Base-by-base conservation (phyloP, 2,329 filamentous ascomycete species). In the Fusarium coicis region DNA sequence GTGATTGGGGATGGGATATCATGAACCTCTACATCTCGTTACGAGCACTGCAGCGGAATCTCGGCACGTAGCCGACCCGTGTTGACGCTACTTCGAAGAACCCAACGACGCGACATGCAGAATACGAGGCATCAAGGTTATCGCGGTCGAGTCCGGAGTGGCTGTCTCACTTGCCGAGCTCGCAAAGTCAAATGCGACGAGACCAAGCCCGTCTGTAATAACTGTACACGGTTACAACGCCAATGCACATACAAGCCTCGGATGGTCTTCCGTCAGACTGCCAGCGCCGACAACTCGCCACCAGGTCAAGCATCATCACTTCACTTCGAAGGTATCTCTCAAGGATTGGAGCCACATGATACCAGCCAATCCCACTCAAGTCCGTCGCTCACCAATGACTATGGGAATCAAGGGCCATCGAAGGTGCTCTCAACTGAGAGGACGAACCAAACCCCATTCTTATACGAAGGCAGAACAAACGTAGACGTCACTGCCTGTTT, bases 121-220 rank as follows among this genome's bases (percentile, higher is more conserved):
- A 39, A 7, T 4, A 21, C 56, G 16, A 36, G 26, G 1, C 34
- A 59, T 5, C 56, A 59, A 6, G 56, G 34, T 4, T 59, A 59
- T 10, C 56, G 56, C 2, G 44, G 56, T 4, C 56, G 56, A 21
- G 56, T 59, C 16, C 56, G 56, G 15, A 53, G 34, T n/a, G 56
- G 56, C 3, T 59, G 56, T 26, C 56, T 59, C 0, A 59, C 44
- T 11, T 59, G 56, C 30, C 56, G 56, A 12, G 46, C 56, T 26
- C 56, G 56, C 2, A 59, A 59, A n/a, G 44, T 59, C 56, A 53
- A 59, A n/a, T 59, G 56, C 15, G 56, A 59, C 2, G 56, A 59
- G 8, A 18, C 12, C 0, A 59, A 30, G 0, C 56, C 56, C 3
- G 34, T 40, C 4, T 59, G 56, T 12, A 8, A 53, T 2, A 59